A percentile compares a stretch with the other conserved stretches of the same genome.
Evolutionary conservation across 2,329 filamentous ascomycete genomes (phyloP).

Genomic region (Eutypella sp.): DNA sequence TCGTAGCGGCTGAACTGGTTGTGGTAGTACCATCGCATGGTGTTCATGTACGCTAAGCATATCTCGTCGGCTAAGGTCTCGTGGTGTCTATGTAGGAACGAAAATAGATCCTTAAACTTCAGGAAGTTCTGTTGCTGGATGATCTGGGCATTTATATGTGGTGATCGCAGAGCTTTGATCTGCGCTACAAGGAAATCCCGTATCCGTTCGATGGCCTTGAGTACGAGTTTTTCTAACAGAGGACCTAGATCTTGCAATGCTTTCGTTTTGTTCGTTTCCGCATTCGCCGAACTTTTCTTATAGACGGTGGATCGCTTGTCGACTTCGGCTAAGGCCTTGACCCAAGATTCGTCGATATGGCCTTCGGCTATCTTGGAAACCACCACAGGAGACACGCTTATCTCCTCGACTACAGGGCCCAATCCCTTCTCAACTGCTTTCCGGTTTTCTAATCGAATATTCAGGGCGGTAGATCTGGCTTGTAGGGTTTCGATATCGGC

Average conservation of each 20-base stretch:
- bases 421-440: slow-evolving; percentile 84
- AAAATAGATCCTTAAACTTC: slow-evolving; percentile 80
- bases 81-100: slow-evolving; percentile 80
- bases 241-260: slow-evolving; percentile 81
- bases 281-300: slow-evolving; percentile 59
- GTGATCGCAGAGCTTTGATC: slow-evolving; percentile 88
- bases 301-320: slow-evolving; percentile 68
- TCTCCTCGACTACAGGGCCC: slow-evolving; percentile 83
- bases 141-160: slow-evolving; percentile 94
- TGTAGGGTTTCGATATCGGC: slow-evolving; percentile 94
- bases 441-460: slow-evolving; percentile 80
- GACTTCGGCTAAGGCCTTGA: slow-evolving; percentile 75
- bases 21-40: slow-evolving; percentile 97
- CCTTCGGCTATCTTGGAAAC: slow-evolving; percentile 85
- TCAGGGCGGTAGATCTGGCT: slow-evolving; percentile 76
- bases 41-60: slow-evolving; percentile 89
- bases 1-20: slow-evolving; percentile 89
- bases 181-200: slow-evolving; percentile 91
- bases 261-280: slow-evolving; percentile 62
- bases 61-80: slow-evolving; percentile 84
- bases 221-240: slow-evolving; percentile 74
- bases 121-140: slow-evolving; percentile 92
- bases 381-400: slow-evolving; percentile 78
- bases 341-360: slow-evolving; percentile 83
- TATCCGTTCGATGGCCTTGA: slow-evolving; percentile 91